A percentile compares a stretch with the other conserved stretches of the same genome.
Conservation (phyloP, 2,329 filamentous ascomycete genomes). For the Fusarium hostae region DNA sequence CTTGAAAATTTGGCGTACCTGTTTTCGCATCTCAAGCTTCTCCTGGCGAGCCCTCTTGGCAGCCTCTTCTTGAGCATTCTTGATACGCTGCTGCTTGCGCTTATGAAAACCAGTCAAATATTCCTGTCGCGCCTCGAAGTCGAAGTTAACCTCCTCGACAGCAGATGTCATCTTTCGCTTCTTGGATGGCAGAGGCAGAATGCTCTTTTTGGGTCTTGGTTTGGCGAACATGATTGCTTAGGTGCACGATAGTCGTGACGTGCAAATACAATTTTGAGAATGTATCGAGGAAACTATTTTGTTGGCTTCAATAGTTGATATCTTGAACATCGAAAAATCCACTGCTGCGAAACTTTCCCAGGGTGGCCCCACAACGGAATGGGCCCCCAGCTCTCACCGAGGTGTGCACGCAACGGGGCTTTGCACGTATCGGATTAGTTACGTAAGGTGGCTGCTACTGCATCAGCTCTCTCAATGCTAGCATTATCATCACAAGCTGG, state of each 20-base stretch:
- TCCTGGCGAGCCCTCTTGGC: conserved; percentile 82
- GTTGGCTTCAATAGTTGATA: conserved; percentile 6
- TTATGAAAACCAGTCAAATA: conserved; percentile 98
- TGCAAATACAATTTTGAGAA: not conserved
- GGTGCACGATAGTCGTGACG: not conserved
- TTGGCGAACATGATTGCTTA: conserved; percentile 61
- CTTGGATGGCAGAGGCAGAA: conserved; percentile 70
- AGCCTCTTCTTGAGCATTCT: conserved; percentile 85
- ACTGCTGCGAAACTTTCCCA: conserved; percentile 41
- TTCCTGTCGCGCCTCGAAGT: conserved; percentile 80
- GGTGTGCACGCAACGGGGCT: conserved; percentile 42
- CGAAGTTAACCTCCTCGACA: conserved; percentile 87
- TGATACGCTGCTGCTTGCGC: conserved; percentile 86
- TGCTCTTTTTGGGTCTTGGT: conserved; percentile 67
- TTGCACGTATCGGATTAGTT: conserved; percentile 38
- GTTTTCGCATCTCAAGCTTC: conserved; percentile 76
- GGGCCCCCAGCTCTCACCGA: conserved; percentile 29
- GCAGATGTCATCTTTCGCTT: conserved; percentile 70
- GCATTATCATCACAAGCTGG: conserved; percentile 41
- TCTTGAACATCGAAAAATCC: conserved; percentile 29
- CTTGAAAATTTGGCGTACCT: conserved; percentile 64
- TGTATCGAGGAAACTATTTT: conserved; percentile 12
- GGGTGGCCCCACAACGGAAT: conserved; percentile 1
- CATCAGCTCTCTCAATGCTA: conserved; percentile 40
- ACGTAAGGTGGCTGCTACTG: conserved; percentile 43